Base-by-base conservation (phyloP, 139 green algal genomes). In the Microglena sp. region DNA sequence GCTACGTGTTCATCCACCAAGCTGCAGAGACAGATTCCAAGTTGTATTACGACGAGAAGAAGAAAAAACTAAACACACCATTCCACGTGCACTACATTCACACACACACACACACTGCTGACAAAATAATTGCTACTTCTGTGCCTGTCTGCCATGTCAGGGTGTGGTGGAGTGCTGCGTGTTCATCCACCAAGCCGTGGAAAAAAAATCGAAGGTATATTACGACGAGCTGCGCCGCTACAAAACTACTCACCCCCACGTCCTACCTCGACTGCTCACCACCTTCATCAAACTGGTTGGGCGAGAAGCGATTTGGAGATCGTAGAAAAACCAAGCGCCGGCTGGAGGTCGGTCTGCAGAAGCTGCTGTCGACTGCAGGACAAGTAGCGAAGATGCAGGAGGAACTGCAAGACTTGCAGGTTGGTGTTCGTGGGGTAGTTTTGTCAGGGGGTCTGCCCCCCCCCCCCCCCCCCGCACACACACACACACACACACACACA, bases 301-400 rank as follows among this genome's bases (percentile, higher is more conserved):
- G 40, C 11, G 68, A 72, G 40, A 86, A 86, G 74, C 73, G 84
- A 27, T 78, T 24, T n/a, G 28, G 75, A 85, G 36, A 77, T 88
- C 68, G 54, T 60, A 6, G n/a, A n/a, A 66, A 82, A 66, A 72
- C 53, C 11, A 74, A 71, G 58, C 57, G 67, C 15, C 73, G 86
- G 26, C 77, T 92, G 61, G 77, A 88, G 71, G 71, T 82, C 2
- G 86, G 86, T 1, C 80, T 92, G 44, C 74, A 87, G 62, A 92
- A 92, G 75, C 82, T 92, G 31, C 64, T 81, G 27, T 72, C 30
- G 64, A 89, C 86, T 26, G 79, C 78, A 1, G 55, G 33, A 2
- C 71, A 88, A 68, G 83, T 91, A n/a, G 77, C 86, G 71, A 70
- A 84, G 29, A 91, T 92, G 86, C 71, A 92, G 77, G 53, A 66